Evolutionary conservation across 345 rosid species (phyloP).

Genomic region (Melastoma malabathricum): DNA sequence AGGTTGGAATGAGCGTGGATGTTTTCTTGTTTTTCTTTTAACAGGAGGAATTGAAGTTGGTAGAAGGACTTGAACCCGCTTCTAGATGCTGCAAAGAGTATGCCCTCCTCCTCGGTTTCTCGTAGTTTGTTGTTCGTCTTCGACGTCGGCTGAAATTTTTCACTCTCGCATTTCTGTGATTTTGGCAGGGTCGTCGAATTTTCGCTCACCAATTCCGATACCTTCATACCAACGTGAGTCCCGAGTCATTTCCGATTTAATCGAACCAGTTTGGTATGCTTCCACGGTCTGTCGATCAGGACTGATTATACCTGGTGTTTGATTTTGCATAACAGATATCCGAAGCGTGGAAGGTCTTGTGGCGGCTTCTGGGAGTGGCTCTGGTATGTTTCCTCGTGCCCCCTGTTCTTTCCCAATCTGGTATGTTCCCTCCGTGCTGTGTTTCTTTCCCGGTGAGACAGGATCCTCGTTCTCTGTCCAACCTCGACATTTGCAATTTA

Average conservation of each 20-base stretch:
- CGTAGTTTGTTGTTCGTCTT: neutral
- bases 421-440: too few species aligned
- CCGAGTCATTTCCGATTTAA: too few species aligned
- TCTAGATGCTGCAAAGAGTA: conserved; percentile 88
- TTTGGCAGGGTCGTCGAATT: conserved; percentile 57
- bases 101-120: conserved; percentile 11
- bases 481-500: too few species aligned
- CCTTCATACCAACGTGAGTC: conserved; percentile 53
- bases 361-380: conserved; percentile 72
- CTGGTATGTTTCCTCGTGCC: conserved; percentile 28
- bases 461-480: too few species aligned
- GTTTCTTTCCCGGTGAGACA: too few species aligned
- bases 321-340: conserved; percentile 23
- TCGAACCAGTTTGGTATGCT: too few species aligned
- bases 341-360: conserved; percentile 39
- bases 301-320: neutral
- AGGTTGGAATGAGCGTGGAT: too few species aligned
- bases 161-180: too few species aligned
- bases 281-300: neutral
- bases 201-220: conserved; percentile 55
- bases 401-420: too few species aligned
- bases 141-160: too few species aligned
- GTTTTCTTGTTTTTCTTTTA: conserved; percentile 2
- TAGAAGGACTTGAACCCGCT: conserved; percentile 50
- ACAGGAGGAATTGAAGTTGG: conserved; percentile 65